Conservation (phyloP, 139 green algal genomes). For the Spirogloea muscicola region DNA sequence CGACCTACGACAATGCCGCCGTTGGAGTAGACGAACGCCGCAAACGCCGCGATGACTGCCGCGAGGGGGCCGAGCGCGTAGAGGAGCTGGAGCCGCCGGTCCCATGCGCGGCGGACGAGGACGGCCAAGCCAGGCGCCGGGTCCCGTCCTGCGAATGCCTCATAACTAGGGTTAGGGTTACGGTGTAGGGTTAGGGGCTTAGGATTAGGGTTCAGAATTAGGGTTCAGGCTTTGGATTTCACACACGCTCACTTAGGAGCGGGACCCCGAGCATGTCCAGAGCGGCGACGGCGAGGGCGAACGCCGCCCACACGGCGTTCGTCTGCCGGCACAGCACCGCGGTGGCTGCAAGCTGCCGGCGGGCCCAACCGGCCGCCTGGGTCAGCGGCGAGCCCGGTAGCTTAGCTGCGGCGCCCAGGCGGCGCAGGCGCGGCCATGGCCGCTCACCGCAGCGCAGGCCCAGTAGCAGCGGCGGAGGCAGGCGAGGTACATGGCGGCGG, state of each 20-base stretch:
- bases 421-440: too few species aligned
- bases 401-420: too few species aligned
- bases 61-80: slow-evolving; percentile 5
- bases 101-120: neutral
- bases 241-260: too few species aligned
- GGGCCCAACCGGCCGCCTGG: too few species aligned
- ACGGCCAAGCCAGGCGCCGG: too few species aligned
- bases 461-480: slow-evolving; percentile 12
- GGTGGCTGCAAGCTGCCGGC: slow-evolving; percentile 42
- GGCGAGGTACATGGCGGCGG: slow-evolving; percentile 58
- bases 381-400: too few species aligned
- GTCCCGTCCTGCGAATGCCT: too few species aligned
- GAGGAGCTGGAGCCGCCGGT: neutral
- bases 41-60: slow-evolving; percentile 16
- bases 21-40: slow-evolving; percentile 73
- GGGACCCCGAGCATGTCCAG: neutral
- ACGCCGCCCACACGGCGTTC: slow-evolving; percentile 85
- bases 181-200: too few species aligned
- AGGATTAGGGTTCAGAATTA: too few species aligned
- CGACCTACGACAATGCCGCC: slow-evolving; percentile 83
- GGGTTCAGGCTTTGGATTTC: too few species aligned
- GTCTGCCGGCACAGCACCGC: slow-evolving; percentile 81
- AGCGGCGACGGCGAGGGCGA: slow-evolving; percentile 46
- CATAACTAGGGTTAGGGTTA: too few species aligned
- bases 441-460: neutral